A percentile compares a stretch with the other conserved stretches of the same genome.
These are phyloP conservation scores for Fusarium setosum DNA, from an alignment of 2,329 filamentous ascomycete genomes.

Conservation along the genomic window DNA sequence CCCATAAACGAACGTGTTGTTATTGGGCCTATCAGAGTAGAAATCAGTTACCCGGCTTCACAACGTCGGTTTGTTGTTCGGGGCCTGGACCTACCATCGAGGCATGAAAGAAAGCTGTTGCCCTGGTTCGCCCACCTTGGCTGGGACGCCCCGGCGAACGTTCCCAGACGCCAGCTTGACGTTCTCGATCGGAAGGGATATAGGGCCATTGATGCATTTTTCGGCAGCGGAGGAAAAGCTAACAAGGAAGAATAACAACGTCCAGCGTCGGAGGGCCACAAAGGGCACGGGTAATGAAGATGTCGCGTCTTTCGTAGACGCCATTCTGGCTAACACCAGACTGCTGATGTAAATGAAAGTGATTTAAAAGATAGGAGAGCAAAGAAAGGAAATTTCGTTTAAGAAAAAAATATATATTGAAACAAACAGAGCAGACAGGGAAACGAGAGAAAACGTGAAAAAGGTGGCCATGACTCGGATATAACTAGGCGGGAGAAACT, in stretches of 20 bases:
- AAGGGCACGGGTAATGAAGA: neutral
- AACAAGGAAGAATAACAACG: neutral
- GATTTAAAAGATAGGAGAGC: neutral
- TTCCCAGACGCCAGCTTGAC: conserved; percentile 2
- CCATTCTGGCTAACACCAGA: too few species aligned
- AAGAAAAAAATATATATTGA: neutral
- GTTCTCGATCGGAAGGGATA: conserved; percentile 2
- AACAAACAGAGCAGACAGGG: neutral
- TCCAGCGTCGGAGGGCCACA: neutral
- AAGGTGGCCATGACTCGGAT: neutral
- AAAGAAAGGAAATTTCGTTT: neutral
- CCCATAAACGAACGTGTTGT: conserved; percentile 26
- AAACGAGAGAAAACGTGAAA: neutral
- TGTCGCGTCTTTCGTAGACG: neutral
- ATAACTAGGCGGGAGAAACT: neutral
- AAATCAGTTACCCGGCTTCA: too few species aligned
- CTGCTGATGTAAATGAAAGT: too few species aligned
- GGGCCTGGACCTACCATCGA: conserved; percentile 9
- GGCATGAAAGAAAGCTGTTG: conserved; percentile 20
- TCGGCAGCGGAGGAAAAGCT: neutral
- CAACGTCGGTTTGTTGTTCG: too few species aligned
- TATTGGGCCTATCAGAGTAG: conserved; percentile 1
- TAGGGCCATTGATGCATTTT: neutral
- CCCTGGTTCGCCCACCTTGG: conserved; percentile 10
- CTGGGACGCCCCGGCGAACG: conserved; percentile 8